Base-by-base conservation (phyloP, 805 yeast species). In the Tetrapisispora iriomotensis region DNA sequence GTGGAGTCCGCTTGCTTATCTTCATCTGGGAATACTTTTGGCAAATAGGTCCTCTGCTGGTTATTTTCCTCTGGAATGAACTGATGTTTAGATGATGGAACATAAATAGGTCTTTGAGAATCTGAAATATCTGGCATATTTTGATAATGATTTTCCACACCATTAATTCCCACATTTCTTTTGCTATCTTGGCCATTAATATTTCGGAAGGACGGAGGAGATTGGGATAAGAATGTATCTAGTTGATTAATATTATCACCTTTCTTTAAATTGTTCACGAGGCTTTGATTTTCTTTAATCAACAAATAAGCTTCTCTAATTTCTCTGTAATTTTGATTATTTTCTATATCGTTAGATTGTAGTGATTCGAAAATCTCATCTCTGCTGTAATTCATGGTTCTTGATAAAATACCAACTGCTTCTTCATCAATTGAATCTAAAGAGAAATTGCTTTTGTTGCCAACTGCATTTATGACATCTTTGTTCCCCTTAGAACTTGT, bases 301-400 rank as follows among this genome's bases (percentile, higher is more conserved):
- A 87, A 66, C 49, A 79, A 71, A 59, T 87, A 87, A 10, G 94
- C 94, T 61, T 88, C 94, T 50, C 85, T 69, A 34, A 87, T 81
- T 60, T 87, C 95, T 51, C 79, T 82, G 35, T 68, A 68, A 41
- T 67, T 70, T 24, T 79, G 71, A 43, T 71, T 72, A 38, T 52
- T 59, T 3, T 31, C 33, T 38, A 51, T 58, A 15, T 24, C 28
- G 10, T 66, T 66, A 4, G 63, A 50, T 40, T 74, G 66, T 39
- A 82, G 67, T 3, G 92, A 82, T 43, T 81, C 86, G 43, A 79
- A 61, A 41, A 90, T 82, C 54, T 87, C 95, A 47, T 82, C 87
- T 41, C 73, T 71, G 46, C 85, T 87, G 60, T 83, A 90, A 31
- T 96, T 96, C 87, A 90, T 82, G 4, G 96, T 82, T 45, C 74